These are phyloP conservation scores for Aristolochia contorta DNA, from an alignment of 164 flowering plant genomes.

Conservation along the genomic window DNA sequence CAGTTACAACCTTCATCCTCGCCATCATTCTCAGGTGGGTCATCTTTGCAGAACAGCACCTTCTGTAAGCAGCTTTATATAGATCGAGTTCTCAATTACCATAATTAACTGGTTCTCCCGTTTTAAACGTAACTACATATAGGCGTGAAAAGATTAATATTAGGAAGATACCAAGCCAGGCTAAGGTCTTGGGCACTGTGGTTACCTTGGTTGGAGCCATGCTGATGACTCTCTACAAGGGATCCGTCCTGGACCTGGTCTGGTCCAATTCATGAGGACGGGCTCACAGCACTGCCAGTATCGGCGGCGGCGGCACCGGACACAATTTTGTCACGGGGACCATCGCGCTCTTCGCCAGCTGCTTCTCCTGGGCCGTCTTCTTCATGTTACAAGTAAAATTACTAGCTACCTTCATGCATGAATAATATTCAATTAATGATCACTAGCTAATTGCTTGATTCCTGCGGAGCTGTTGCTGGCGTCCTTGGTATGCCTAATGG, in stretches of 20 bases:
- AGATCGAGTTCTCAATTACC: too few species aligned
- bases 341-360: conserved; percentile 45
- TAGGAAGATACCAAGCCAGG: conserved; percentile 42
- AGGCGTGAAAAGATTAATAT: conserved; percentile 72
- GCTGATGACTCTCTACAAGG: conserved; percentile 89
- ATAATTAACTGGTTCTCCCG: not conserved
- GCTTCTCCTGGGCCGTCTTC: conserved; percentile 61
- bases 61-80: too few species aligned
- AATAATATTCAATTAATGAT: too few species aligned
- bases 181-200: conserved; percentile 67
- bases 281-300: conserved; percentile 18
- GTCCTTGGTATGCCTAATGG: conserved; percentile 58
- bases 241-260: conserved; percentile 48
- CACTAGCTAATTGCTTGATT: too few species aligned
- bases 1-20: conserved; percentile 82
- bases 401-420: too few species aligned
- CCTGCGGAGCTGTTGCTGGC: conserved; percentile 82
- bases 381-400: conserved; percentile 73
- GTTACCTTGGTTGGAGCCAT: conserved; percentile 70
- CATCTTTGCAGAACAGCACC: too few species aligned
- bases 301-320: not conserved
- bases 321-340: conserved; percentile 56
- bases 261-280: too few species aligned
- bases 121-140: too few species aligned
- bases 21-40: conserved; percentile 68